Evolutionary conservation across 169 alveolate species (phyloP), one percentile per base, ranked within the genome.

Genomic region (Plasmodium chabaudi): DNA sequence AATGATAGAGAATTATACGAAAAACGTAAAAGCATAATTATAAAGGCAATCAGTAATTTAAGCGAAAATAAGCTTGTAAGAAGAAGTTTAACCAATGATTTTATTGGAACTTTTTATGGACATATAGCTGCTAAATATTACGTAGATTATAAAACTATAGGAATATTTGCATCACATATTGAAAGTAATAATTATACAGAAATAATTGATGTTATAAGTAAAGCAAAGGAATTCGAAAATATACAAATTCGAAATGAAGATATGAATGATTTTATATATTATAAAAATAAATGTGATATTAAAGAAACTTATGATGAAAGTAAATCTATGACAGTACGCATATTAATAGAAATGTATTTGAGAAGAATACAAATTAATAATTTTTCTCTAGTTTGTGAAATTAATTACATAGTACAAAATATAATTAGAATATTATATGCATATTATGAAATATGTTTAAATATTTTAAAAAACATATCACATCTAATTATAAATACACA

Each of bases 341-440:
- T 97, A n/a, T 95, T 98, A 17, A 88, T 98, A 56, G 97, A 97
- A 67, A 94, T 96, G 4, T 97, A 97, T 72, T 95, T 97, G 51
- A 92, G 94, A 87, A 95, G 97, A 27, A 60, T 82, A 17, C 89
- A 87, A 15, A 89, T 97, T 56, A 96, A 93, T 89, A 95, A 97
- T 47, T 95, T 97, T 84, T 95, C 98, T 47, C 94, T 98, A 34
- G 93, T 97, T 23, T 95, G 98, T 89, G 99, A 98, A 95, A 93
- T 97, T 87, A 93, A 94, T 86, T 98, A 97, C 79, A 93, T 97
- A 44, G 95, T 97, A 49, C 97, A 98, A 88, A 98, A 98, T 84
- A 88, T 97, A 19, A 96, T 97, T n/a, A 95, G 99, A 91, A 92
- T 98, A 10, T 87, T 96, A 39, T 94, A 98, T 87, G 98, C 99